Base-by-base conservation (phyloP, 345 rosid genomes). In the Clarkia xantiana region DNA sequence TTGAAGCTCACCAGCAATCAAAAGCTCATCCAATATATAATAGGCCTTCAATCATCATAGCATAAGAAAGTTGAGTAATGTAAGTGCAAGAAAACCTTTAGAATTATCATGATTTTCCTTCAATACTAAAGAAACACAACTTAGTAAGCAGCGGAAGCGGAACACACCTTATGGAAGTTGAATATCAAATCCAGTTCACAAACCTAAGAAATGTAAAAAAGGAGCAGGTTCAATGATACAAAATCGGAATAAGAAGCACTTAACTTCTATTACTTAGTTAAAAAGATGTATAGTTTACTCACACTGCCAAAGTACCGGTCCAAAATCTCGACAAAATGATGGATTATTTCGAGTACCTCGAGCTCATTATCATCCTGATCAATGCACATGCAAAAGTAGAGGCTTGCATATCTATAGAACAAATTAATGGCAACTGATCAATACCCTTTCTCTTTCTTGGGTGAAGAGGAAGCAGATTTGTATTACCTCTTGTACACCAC, bases 261-360 rank as follows among this genome's bases (percentile, higher is more conserved):
- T 25, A 13, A 34, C 25, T 9, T 42, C 15, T 4, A 8, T n/a
- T 22, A 14, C 11, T 25, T 5, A 14, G 15, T 0, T 13, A 51
- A 36, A 14, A 17, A 5, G 4, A 42, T 14, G 14, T 10, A 29
- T 17, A 29, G 29, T 59, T 51, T 15, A 76, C 97, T 83, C 63
- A 91, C 96, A 65, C 96, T 91, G 68, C 96, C 96, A 57, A 86
- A 91, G 49, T 86, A 91, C 45, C 96, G 79, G 63, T 91, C 98
- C 45, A 91, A 71, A 63, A 86, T 81, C 87, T 86, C 94, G 41
- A 91, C 98, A 66, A 10, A 91, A 66, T 84, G 93, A 71, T 91
- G 98, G 65, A 91, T 91, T 39, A 86, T 81, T 65, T 84, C 94
- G 8, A 91, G 93, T 54, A 76, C 45, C 65, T 91, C 98, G 25